Percentiles rank a stretch among this genome's conserved stretches.
Conservation (phyloP, 2,329 filamentous ascomycete species). For the Colletotrichum abscissum region DNA sequence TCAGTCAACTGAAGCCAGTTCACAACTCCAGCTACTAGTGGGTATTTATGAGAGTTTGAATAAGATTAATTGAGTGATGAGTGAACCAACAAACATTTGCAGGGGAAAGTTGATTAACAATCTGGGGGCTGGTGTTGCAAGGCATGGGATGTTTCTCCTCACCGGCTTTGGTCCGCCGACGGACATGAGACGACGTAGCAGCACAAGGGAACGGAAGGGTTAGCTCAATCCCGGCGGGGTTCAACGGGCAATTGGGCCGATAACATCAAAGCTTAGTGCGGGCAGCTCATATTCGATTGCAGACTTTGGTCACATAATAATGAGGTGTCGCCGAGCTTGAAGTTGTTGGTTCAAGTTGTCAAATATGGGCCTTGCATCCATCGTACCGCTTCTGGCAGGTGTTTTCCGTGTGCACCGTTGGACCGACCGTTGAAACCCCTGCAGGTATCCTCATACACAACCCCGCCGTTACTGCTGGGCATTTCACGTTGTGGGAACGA, state of each 20-base stretch:
- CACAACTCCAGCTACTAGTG: background rate
- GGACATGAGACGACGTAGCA: conserved; percentile 3
- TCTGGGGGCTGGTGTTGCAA: background rate
- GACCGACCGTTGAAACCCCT: background rate
- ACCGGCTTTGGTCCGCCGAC: background rate
- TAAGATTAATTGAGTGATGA: background rate
- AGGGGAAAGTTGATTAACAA: background rate
- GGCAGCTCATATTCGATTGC: too few relatives aligned
- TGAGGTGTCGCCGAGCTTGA: background rate
- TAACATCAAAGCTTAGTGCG: too few relatives aligned
- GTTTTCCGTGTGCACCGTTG: background rate
- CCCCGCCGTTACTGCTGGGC: too few relatives aligned
- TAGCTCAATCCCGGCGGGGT: background rate
- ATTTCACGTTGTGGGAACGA: background rate
- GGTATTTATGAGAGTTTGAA: background rate
- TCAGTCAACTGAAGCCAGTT: background rate
- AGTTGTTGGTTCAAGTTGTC: background rate
- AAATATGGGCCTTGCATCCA: background rate
- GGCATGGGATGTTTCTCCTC: background rate
- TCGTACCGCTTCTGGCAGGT: background rate
- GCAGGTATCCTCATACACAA: background rate
- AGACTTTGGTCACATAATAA: background rate
- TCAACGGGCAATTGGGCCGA: background rate
- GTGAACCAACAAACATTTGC: background rate
- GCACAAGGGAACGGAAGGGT: background rate